Base-by-base conservation (phyloP, 2,329 filamentous ascomycete species). In the Botrytis tulipae region DNA sequence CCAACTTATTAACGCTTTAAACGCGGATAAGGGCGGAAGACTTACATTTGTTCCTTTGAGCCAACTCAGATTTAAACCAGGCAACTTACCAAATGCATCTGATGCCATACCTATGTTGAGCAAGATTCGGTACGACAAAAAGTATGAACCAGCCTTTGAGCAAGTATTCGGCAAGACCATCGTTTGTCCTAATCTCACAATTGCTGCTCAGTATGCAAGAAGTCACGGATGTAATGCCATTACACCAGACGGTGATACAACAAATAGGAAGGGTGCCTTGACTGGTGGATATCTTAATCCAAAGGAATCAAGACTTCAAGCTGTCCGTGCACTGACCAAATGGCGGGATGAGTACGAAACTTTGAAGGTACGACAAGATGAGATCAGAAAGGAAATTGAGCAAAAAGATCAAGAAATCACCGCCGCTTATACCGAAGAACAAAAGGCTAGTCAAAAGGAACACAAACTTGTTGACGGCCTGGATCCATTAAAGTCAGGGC, bases 101-200 rank as follows among this genome's bases (percentile, higher is more conserved):
- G 95, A 98, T 82, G 95, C 94, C 3, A 90, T 97, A 51, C 93
- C 94, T 1, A 89, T 99, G 78, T 86, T 98, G 73, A 92, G 90
- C 79, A 97, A 97, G 83, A 88, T 98, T 74, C 88, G 89, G 67
- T 99, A 91, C 80, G 92, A 98, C 70, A 80, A 87, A 2, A 86
- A 85, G 75, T 98, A 91, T 78, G 93, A 97, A 74, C 92, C 90
- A 78, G 96, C 96, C 0, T 96, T 99, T 82, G 91, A 93, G 80
- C 95, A 98, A 81, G 94, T 99, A 0, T 99, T 99, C 83, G 96
- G 95, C 65, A 97, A 94, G 82, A 96, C 94, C 0, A 94, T 99
- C 70, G 92, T 99, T 73, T 98, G 96, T 78, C 95, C 95, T 4
- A 97, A 94, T 77, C 85, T 99, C 75, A 89, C 93, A 67, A 89